Evolutionary conservation across 164 flowering plant genomes (phyloP).

Genomic region (Taxillus chinensis): DNA sequence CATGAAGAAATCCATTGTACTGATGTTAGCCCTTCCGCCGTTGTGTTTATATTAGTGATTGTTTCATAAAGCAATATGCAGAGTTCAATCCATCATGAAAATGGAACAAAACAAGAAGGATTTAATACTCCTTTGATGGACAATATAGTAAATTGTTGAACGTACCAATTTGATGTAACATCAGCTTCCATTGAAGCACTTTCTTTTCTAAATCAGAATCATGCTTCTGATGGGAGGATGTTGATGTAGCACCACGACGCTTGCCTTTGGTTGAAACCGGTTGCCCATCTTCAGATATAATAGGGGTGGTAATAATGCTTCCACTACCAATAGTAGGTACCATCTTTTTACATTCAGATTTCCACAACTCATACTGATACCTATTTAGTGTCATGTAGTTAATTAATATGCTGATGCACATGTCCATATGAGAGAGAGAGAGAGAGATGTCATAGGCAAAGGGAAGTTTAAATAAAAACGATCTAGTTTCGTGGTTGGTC

Average conservation of each 20-base stretch:
- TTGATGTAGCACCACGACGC: slow-evolving; percentile 1
- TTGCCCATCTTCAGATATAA: slow-evolving; percentile 55
- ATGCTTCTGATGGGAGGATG: slow-evolving; percentile 1
- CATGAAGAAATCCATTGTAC: too few relatives aligned
- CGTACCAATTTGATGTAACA: slow-evolving; percentile 80
- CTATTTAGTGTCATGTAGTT: slow-evolving; percentile 19
- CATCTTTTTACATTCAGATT: slow-evolving; percentile 62
- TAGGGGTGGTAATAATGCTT: slow-evolving; percentile 45
- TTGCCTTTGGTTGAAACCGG: slow-evolving; percentile 16
- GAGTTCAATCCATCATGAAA: too few relatives aligned
- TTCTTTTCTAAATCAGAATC: slow-evolving; percentile 29
- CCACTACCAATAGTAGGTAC: slow-evolving; percentile 74
- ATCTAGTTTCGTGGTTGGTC: not conserved
- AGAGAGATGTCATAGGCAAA: not conserved
- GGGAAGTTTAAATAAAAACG: not conserved
- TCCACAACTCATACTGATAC: slow-evolving; percentile 59
- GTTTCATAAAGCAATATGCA: too few relatives aligned
- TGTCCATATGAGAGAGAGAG: not conserved
- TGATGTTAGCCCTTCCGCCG: too few relatives aligned
- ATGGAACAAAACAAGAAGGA: not conserved
- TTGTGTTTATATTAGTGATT: too few relatives aligned
- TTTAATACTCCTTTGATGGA: not conserved
- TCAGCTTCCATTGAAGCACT: slow-evolving; percentile 63
- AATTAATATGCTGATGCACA: not conserved
- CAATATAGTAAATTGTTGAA: too few relatives aligned